phyloP scores from a whole-genome alignment of 148 eudicot species.

The Polygonum maritimum region DNA sequence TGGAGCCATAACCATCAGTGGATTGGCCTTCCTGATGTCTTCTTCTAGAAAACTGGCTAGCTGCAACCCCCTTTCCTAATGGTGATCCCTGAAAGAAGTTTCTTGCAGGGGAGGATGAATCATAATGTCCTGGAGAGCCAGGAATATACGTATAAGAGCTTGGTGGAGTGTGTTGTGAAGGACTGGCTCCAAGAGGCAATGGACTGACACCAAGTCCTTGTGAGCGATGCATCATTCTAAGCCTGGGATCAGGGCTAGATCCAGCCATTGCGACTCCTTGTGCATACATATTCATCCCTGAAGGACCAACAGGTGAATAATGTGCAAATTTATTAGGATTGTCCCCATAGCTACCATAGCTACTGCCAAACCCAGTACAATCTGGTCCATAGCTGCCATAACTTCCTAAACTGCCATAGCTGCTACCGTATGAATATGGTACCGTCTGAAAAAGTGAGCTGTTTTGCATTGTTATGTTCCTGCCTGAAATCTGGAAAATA shows the following conservation, averaged over 20 bases:
- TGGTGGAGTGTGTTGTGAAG: constrained; percentile 98
- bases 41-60: constrained; percentile 58
- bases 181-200: constrained; percentile 92
- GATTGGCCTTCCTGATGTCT: constrained; percentile 48
- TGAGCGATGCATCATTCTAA: constrained; percentile 45
- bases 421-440: constrained; percentile 60
- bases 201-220: constrained; percentile 82
- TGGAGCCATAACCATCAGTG: constrained; percentile 27
- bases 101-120: constrained; percentile 70
- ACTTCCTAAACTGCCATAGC: constrained; percentile 96
- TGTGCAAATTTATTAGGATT: constrained; percentile 52
- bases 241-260: constrained; percentile 75
- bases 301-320: constrained; percentile 83
- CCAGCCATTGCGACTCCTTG: constrained; percentile 63
- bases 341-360: constrained; percentile 91
- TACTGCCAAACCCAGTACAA: constrained; percentile 65
- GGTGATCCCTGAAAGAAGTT: constrained; percentile 80
- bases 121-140: constrained; percentile 85
- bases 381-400: constrained; percentile 85
- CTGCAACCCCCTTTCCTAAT: constrained; percentile 59
- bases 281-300: constrained; percentile 58
- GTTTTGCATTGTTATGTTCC: constrained; percentile 34
- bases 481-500: constrained; percentile 54
- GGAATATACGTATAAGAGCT: constrained; percentile 40
- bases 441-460: constrained; percentile 56